These are phyloP conservation scores for Picea glauca DNA, from an alignment of 75 land plant genomes.

Conservation along the genomic window DNA sequence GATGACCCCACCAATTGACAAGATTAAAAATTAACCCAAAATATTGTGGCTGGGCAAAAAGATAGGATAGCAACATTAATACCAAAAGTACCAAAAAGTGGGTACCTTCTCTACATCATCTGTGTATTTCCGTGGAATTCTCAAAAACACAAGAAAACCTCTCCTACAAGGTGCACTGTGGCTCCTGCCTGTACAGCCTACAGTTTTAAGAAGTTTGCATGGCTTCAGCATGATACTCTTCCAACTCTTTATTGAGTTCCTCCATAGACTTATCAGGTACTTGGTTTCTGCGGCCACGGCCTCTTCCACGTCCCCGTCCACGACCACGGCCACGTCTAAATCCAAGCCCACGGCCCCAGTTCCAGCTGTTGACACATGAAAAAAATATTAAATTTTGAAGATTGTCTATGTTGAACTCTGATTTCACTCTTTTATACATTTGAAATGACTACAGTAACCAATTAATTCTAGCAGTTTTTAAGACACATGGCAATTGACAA, in stretches of 20 bases:
- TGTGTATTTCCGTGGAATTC: too few relatives aligned
- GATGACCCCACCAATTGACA: too few relatives aligned
- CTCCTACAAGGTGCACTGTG: too few relatives aligned
- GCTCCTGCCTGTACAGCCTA: too few relatives aligned
- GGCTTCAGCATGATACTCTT: constrained; percentile 32
- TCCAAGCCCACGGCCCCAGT: constrained; percentile 14
- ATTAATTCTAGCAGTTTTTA: not conserved
- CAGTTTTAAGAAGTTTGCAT: constrained; percentile 24
- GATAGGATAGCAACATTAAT: too few relatives aligned
- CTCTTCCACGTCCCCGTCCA: constrained; percentile 32
- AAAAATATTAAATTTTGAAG: not conserved
- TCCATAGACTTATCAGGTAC: constrained; percentile 17
- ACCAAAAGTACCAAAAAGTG: too few relatives aligned
- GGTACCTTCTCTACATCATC: too few relatives aligned
- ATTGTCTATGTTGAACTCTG: not conserved
- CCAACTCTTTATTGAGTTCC: constrained; percentile 36
- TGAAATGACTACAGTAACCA: not conserved
- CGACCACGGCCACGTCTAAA: constrained; percentile 24
- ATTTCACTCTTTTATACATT: too few relatives aligned
- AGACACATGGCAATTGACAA: not conserved
- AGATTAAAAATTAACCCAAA: too few relatives aligned
- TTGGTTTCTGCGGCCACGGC: constrained; percentile 1
- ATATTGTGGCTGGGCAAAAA: too few relatives aligned
- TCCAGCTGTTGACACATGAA: not conserved
- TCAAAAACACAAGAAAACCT: too few relatives aligned